phyloP scores from a whole-genome alignment of 495 filamentous ascomycete species.

The Penicillium cinerascens region DNA sequence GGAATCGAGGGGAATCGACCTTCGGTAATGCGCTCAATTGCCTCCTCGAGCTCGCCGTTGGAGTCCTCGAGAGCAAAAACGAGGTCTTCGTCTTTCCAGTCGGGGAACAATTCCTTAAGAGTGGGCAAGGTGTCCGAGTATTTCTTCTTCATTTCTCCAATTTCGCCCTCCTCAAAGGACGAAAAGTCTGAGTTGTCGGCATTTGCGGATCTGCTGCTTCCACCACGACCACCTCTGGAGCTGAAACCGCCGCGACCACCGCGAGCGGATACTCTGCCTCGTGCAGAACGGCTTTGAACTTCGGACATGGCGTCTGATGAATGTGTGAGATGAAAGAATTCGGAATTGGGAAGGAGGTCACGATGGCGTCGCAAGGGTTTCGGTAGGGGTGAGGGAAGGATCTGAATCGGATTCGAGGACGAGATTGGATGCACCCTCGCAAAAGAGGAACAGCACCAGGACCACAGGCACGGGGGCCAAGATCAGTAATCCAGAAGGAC shows the following conservation, averaged over 20 bases:
- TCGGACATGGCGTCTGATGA: slow-evolving; percentile 73
- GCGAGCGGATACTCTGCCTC: slow-evolving; percentile 76
- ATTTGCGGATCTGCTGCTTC: slow-evolving; percentile 66
- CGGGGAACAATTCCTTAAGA: slow-evolving; percentile 86
- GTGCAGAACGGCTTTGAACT: slow-evolving; percentile 75
- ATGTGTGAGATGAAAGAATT: slow-evolving; percentile 35
- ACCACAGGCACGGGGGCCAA: slow-evolving; percentile 39
- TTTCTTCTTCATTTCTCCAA: slow-evolving; percentile 85
- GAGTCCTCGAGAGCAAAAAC: slow-evolving; percentile 90
- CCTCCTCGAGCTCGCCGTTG: slow-evolving; percentile 76
- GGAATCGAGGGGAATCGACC: slow-evolving; percentile 51
- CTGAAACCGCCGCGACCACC: slow-evolving; percentile 81
- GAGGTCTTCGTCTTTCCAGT: slow-evolving; percentile 89
- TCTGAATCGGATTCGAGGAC: slow-evolving; percentile 15
- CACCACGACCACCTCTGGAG: slow-evolving; percentile 65
- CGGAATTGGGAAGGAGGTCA: slow-evolving; percentile 32
- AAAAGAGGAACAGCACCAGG: slow-evolving; percentile 39
- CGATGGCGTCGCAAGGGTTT: slow-evolving; percentile 30
- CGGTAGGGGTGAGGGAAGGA: slow-evolving; percentile 30
- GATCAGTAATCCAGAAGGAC: slow-evolving; percentile 40
- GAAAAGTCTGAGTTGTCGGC: slow-evolving; percentile 55
- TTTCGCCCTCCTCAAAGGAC: slow-evolving; percentile 76
- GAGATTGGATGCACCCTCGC: slow-evolving; percentile 36
- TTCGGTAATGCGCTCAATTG: slow-evolving; percentile 87
- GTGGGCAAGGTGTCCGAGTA: slow-evolving; percentile 69